These are phyloP conservation scores for Boletellus emodensis DNA, from an alignment of 768 basidiomycete genomes.

Conservation along the genomic window DNA sequence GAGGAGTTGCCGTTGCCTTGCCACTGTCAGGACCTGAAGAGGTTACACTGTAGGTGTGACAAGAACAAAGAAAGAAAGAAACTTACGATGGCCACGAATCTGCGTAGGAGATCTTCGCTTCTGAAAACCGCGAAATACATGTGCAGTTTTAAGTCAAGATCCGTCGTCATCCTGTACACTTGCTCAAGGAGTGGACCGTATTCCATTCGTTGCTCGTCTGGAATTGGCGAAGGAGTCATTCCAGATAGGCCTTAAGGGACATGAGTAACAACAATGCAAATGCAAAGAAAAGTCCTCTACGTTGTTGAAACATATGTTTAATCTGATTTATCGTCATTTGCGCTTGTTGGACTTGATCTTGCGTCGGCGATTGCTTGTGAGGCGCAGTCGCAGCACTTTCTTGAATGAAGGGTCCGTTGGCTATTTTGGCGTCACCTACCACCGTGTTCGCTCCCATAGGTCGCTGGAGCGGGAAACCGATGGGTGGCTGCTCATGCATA, in stretches of 20 bases:
- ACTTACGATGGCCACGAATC: constrained; percentile 53
- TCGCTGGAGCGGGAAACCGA: constrained; percentile 16
- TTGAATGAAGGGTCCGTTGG: constrained; percentile 6
- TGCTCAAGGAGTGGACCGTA: constrained; percentile 51
- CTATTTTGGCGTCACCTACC: constrained; percentile 18
- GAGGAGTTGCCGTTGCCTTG: constrained; percentile 30
- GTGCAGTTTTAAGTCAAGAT: constrained; percentile 50
- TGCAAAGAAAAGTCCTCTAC: constrained; percentile 21
- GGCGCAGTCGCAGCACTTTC: constrained; percentile 4
- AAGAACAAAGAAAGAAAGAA: constrained; percentile 11
- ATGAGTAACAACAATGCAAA: constrained; percentile 12
- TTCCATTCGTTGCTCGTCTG: constrained; percentile 51
- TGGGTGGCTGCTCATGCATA: constrained; percentile 18
- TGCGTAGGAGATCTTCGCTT: constrained; percentile 46
- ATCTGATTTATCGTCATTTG: constrained; percentile 26
- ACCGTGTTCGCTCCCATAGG: constrained; percentile 11
- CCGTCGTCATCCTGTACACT: constrained; percentile 40
- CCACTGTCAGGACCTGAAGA: constrained; percentile 41
- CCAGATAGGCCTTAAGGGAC: constrained; percentile 31
- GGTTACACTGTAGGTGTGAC: constrained; percentile 7
- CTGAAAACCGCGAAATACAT: constrained; percentile 45
- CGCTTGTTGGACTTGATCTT: constrained; percentile 34
- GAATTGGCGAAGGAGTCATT: constrained; percentile 38
- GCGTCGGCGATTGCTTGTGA: constrained; percentile 18
- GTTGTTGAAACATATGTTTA: constrained; percentile 34